Base-by-base conservation (phyloP, 106 monocot species). In the Vanilla planifolia region DNA sequence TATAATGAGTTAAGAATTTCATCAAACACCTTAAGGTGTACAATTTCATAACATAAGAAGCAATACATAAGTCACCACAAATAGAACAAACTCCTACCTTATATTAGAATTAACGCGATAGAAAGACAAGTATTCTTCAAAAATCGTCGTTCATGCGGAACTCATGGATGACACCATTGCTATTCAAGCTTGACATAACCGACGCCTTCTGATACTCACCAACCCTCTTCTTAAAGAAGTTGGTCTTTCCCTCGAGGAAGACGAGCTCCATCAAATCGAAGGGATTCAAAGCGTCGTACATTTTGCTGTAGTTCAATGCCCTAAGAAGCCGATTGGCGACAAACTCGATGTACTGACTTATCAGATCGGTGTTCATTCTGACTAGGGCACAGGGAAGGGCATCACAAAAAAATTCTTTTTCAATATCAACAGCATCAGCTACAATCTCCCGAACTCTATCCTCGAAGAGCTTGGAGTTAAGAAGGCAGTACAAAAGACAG, bases 401-500 rank as follows among this genome's bases (percentile, higher is more conserved):
- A 27, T 89, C 89, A 37, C 77, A 78, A 11, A 89, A 74, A 60
- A 89, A 89, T 62, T 89, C 89, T 69, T 75, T 57, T 75, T 89
- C 89, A 52, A 89, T 89, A 13, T 75, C 89, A 2, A 89, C 89
- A 3, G 89, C 89, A 34, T 89, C 81, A 17, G 63, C 51, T 32
- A 89, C 75, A 37, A 89, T 89, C 37, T 55, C 60, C 40, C 51
- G 51, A 33, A 89, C 66, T 10, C 70, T 63, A 11, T 80, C 77
- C 35, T 89, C 75, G 47, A 51, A 16, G 51, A 85, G 58, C 73
- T 73, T 78, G 43, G 26, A 28, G 36, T 72, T 72, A 40, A 92
- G 51, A 16, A 85, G 55, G 1, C 62, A 48, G 63, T 93, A 93
- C 5, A 93, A 60, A 7, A 93, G 74, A 57, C 93, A 93, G 2